Evolutionary conservation across 2,329 filamentous ascomycete species (phyloP).

Genomic region (Fusarium concolor): DNA sequence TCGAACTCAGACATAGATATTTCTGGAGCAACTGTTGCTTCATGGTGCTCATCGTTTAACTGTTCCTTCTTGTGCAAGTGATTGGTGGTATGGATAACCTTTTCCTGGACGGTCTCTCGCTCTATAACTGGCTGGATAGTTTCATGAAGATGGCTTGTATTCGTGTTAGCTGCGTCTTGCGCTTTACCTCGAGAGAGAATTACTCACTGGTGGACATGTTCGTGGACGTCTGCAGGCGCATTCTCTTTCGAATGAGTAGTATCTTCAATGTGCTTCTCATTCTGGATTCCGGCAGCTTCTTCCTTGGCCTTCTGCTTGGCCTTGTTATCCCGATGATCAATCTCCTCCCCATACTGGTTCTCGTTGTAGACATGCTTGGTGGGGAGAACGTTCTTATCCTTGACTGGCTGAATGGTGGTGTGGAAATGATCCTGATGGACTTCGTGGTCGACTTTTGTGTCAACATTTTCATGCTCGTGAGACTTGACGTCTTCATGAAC

Average conservation of each 20-base stretch:
- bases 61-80: conserved; percentile 26
- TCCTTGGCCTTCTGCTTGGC: conserved; percentile 23
- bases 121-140: conserved; percentile 34
- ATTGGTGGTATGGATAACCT: conserved; percentile 29
- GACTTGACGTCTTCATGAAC: conserved; percentile 32
- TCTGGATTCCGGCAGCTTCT: conserved; percentile 23
- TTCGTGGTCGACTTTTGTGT: conserved; percentile 26
- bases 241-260: conserved; percentile 24
- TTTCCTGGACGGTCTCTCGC: conserved; percentile 31
- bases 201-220: conserved; percentile 29
- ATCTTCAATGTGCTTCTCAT: conserved; percentile 21
- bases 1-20: conserved; percentile 22
- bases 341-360: conserved; percentile 24
- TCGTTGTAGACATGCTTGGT: conserved; percentile 33
- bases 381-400: conserved; percentile 27
- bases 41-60: conserved; percentile 21
- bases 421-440: conserved; percentile 30
- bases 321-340: conserved; percentile 23
- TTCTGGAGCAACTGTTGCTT: conserved; percentile 17
- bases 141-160: conserved; percentile 20
- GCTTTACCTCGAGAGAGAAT: rapidly evolving
- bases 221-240: conserved; percentile 17
- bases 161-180: not conserved
- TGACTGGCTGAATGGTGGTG: conserved; percentile 28
- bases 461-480: conserved; percentile 28